Base-by-base conservation (phyloP, 805 yeast species). In the Schizosaccharomyces lindneri region DNA sequence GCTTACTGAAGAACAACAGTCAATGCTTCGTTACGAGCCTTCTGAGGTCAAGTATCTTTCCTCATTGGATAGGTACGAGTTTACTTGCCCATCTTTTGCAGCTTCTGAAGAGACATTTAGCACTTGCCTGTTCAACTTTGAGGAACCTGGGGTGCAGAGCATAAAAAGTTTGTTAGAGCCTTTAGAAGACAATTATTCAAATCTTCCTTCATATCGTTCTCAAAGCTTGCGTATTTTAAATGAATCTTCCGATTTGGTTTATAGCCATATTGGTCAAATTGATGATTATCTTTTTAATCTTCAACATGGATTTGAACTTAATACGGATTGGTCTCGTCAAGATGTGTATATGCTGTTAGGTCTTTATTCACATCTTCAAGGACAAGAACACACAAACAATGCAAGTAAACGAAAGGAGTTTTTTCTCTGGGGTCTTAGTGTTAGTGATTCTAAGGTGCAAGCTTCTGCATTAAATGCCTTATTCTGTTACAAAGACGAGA, bases 381-480 rank as follows among this genome's bases (percentile, higher is more conserved):
- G 80, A 62, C 78, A 88, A 64, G 79, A 77, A 61, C 75, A 75
- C n/a, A 72, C 82, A 19, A 71, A 75, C 55, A 74, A 77, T 19
- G 73, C 81, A 31, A 79, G 76, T 1, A 78, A 77, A 27, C 77
- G 93, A 3, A 77, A 76, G 63, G 71, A 73, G 0, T 76, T 80
- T 60, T 70, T 84, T 59, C 70, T 85, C 61, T 71, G 73, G 29
- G 73, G 84, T 59, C 71, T 93, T 55, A 78, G 86, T 5, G 81
- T 83, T 68, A 79, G 81, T 66, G 78, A 76, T 59, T 68, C 78
- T 0, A 80, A 78, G 6, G 76, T 83, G 0, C 97, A 90, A 71
- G 81, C 80, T 64, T 70, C 81, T 41, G 93, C 96, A 0, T 74
- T 93, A 59, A 78, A 79, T 59, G 83, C 84, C 51, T 67, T 93